Conservation (phyloP, 148 eudicot genomes). For the Pouteria glomerata region DNA sequence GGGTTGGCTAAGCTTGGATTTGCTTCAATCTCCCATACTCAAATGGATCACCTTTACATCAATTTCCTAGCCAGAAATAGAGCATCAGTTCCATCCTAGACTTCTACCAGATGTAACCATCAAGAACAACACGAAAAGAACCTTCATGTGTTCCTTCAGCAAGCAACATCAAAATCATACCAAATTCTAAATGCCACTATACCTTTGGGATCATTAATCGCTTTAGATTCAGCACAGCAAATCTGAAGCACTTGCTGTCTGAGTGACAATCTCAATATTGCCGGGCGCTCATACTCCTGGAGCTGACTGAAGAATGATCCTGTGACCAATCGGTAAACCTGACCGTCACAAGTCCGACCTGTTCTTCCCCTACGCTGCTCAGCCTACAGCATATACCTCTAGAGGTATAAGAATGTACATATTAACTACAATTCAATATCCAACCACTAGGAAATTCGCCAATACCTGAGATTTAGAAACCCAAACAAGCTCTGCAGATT, state of each 20-base stretch:
- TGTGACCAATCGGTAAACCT: slow-evolving; percentile 71
- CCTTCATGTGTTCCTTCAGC: background rate
- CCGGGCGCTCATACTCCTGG: slow-evolving; percentile 58
- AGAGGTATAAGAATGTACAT: background rate
- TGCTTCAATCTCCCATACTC: background rate
- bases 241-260: slow-evolving; percentile 75
- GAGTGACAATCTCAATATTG: slow-evolving; percentile 69
- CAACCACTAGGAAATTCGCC: background rate
- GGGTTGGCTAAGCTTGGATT: background rate
- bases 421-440: background rate
- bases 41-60: background rate
- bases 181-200: slow-evolving; percentile 8
- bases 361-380: slow-evolving; percentile 96
- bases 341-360: slow-evolving; percentile 94
- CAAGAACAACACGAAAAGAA: background rate
- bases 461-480: slow-evolving; percentile 94
- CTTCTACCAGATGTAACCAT: background rate
- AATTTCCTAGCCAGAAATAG: background rate
- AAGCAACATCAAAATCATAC: background rate
- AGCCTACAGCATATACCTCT: slow-evolving; percentile 44
- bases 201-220: slow-evolving; percentile 89
- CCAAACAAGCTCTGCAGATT: slow-evolving; percentile 76
- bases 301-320: slow-evolving; percentile 60
- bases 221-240: slow-evolving; percentile 78
- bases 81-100: background rate